A percentile compares a stretch with the other conserved stretches of the same genome.
Evolutionary conservation across 2,329 filamentous ascomycete species (phyloP).

Genomic region (Penicillium sp.): DNA sequence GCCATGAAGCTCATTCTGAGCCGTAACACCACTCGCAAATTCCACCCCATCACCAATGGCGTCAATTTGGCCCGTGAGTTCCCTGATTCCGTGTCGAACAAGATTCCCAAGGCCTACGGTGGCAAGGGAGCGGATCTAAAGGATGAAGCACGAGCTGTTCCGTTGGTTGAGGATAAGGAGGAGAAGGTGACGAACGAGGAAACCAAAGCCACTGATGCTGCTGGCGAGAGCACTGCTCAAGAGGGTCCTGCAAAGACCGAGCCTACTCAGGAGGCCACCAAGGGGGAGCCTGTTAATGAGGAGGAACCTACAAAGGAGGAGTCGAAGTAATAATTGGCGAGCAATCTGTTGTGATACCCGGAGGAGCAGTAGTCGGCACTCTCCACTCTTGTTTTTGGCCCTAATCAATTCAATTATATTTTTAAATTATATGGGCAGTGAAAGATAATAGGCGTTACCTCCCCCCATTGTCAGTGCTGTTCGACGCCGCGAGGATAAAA

Average conservation of each 20-base stretch:
- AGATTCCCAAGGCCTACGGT: constrained; percentile 74
- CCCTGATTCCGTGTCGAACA: constrained; percentile 54
- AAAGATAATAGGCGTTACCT: not conserved
- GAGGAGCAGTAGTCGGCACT: constrained; percentile 15
- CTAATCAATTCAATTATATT: constrained; percentile 4
- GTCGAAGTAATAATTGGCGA: constrained; percentile 14
- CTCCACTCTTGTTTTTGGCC: constrained; percentile 17
- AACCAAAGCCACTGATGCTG: constrained; percentile 11
- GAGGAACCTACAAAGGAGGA: constrained; percentile 9
- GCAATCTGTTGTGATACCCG: constrained; percentile 26
- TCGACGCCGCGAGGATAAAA: not conserved
- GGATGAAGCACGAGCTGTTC: constrained; percentile 35
- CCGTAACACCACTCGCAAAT: constrained; percentile 72
- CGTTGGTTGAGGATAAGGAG: constrained; percentile 27
- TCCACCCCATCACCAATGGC: constrained; percentile 75
- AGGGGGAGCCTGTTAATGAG: constrained; percentile 19
- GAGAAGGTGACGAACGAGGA: constrained; percentile 4
- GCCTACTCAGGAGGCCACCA: constrained; percentile 12
- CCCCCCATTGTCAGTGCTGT: not conserved
- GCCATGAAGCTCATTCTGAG: constrained; percentile 74
- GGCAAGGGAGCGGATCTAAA: constrained; percentile 62
- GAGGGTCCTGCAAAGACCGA: constrained; percentile 14
- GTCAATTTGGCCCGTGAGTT: constrained; percentile 64
- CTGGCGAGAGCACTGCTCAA: not conserved
- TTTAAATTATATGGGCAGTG: not conserved